Conservation (phyloP, 805 yeast species). For the Brettanomyces custersianus region DNA sequence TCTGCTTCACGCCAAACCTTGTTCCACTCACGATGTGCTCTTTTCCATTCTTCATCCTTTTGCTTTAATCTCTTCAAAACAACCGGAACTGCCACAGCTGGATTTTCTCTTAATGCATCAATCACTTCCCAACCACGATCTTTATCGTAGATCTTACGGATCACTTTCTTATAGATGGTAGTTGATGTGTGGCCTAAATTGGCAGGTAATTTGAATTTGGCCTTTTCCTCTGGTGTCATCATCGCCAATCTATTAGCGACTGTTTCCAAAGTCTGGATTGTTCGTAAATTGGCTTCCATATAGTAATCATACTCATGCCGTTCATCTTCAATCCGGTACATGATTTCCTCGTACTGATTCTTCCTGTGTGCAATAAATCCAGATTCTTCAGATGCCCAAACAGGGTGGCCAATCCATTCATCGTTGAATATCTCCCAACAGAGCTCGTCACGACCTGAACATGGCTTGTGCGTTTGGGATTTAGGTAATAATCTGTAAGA, state of each 20-base stretch:
- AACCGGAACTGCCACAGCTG: conserved; percentile 90
- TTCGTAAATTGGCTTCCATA: conserved; percentile 90
- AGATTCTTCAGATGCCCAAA: conserved; percentile 99
- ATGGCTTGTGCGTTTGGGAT: conserved; percentile 91
- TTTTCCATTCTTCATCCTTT: conserved; percentile 98
- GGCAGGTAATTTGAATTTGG: conserved; percentile 76
- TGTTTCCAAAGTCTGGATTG: conserved; percentile 92
- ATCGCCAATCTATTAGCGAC: conserved; percentile 88
- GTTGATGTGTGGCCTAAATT: conserved; percentile 89
- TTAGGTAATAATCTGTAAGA: conserved; percentile 89
- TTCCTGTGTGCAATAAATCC: conserved; percentile 98
- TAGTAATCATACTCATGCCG: conserved; percentile 94
- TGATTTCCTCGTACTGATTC: conserved; percentile 93
- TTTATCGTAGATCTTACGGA: conserved; percentile 85
- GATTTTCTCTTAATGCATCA: conserved; percentile 91
- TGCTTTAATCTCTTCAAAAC: conserved; percentile 89
- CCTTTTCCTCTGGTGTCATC: conserved; percentile 87
- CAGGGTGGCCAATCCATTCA: conserved; percentile 99
- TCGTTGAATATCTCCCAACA: conserved; percentile 98
- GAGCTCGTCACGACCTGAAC: conserved; percentile 97
- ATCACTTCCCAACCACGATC: conserved; percentile 95
- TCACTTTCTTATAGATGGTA: conserved; percentile 88
- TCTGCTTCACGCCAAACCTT: conserved; percentile 98
- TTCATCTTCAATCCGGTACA: conserved; percentile 94
- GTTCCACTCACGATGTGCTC: conserved; percentile 98